Conservation (phyloP, 2,329 filamentous ascomycete genomes). For the Lachnellula arida region DNA sequence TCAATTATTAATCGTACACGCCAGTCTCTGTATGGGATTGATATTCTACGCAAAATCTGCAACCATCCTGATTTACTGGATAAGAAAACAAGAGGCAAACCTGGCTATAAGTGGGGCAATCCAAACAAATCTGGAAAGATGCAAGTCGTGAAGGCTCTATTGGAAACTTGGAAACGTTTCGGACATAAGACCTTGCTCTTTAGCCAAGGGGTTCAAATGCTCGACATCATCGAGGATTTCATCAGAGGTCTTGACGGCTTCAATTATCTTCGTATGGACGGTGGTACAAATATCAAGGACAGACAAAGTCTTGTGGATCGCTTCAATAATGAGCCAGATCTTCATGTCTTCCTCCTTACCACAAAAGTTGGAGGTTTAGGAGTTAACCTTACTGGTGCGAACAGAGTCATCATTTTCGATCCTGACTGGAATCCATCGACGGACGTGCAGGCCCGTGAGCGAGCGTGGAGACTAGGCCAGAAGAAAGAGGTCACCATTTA, state of each 20-base stretch:
- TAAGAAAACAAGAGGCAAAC: slow-evolving; percentile 49
- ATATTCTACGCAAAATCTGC: slow-evolving; percentile 91
- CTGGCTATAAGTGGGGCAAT: slow-evolving; percentile 72
- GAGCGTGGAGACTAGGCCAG: slow-evolving; percentile 93
- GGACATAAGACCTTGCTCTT: slow-evolving; percentile 94
- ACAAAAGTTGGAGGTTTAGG: slow-evolving; percentile 94
- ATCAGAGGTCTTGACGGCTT: slow-evolving; percentile 63
- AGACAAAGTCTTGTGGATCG: slow-evolving; percentile 88
- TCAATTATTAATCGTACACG: slow-evolving; percentile 70
- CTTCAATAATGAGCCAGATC: slow-evolving; percentile 76
- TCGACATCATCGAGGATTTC: slow-evolving; percentile 87
- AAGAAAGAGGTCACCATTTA: slow-evolving; percentile 95
- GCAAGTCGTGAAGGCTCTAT: slow-evolving; percentile 83
- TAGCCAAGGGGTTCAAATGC: slow-evolving; percentile 89
- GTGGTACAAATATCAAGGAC: slow-evolving; percentile 79
- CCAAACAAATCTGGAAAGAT: slow-evolving; percentile 86
- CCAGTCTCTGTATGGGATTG: slow-evolving; percentile 84
- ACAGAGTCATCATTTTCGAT: slow-evolving; percentile 96
- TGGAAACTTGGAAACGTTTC: slow-evolving; percentile 77
- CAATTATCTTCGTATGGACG: slow-evolving; percentile 87
- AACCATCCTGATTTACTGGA: slow-evolving; percentile 91
- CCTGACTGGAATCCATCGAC: slow-evolving; percentile 99
- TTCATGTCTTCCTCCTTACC: slow-evolving; percentile 88
- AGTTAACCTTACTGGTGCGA: slow-evolving; percentile 89
- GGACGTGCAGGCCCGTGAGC: slow-evolving; percentile 88